phyloP scores from a whole-genome alignment of 2,329 filamentous ascomycete species.

The Colletotrichum sp. region DNA sequence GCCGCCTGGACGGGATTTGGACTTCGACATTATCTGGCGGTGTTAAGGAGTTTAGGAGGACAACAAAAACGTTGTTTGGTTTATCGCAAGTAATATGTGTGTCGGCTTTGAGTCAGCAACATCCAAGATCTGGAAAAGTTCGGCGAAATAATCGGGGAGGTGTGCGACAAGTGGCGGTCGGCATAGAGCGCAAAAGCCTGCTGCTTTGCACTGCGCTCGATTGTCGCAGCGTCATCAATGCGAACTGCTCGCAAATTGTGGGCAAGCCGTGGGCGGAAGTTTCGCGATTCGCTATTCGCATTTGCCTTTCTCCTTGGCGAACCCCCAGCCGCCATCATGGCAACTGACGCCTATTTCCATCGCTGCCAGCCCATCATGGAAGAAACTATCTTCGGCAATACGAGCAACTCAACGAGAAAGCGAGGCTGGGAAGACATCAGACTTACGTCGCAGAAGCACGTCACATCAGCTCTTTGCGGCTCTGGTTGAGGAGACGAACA shows the following conservation, averaged over 20 bases:
- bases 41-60: constrained; percentile 15
- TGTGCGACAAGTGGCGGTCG: neutral
- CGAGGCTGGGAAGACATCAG: neutral
- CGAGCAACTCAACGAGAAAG: neutral
- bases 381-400: neutral
- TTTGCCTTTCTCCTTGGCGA: neutral
- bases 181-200: neutral
- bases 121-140: neutral
- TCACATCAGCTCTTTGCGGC: neutral
- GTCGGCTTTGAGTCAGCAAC: neutral
- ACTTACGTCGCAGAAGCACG: constrained; percentile 3
- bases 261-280: neutral
- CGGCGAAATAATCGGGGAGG: neutral
- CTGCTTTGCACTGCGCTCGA: neutral
- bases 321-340: neutral
- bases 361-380: constrained; percentile 3
- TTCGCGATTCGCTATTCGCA: neutral
- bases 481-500: constrained; percentile 15
- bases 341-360: neutral
- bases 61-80: neutral
- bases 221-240: too few species aligned
- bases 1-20: constrained; percentile 1
- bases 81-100: neutral
- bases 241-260: neutral
- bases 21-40: constrained; percentile 1